phyloP scores from a whole-genome alignment of 164 flowering plant species.

The Kingdonia uniflora region DNA sequence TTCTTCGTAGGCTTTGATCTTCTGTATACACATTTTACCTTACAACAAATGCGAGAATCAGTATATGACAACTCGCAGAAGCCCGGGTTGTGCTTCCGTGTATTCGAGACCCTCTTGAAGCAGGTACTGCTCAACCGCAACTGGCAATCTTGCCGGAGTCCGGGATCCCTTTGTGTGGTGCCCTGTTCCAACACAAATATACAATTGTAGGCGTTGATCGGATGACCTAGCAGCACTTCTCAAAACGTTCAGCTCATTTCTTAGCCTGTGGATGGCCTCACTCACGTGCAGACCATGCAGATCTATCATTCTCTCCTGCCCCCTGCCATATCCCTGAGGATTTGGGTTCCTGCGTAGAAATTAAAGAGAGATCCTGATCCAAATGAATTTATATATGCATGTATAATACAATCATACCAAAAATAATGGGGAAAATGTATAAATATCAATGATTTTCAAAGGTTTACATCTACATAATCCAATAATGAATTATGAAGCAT shows the following conservation, averaged over 20 bases:
- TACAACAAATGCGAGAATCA: conserved; percentile 23
- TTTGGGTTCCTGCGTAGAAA: conserved; percentile 48
- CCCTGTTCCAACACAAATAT: conserved; percentile 89
- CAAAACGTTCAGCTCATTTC: conserved; percentile 56
- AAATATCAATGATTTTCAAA: too few relatives aligned
- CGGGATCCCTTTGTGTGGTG: conserved; percentile 94
- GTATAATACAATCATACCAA: too few relatives aligned
- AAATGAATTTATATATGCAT: too few relatives aligned
- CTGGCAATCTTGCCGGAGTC: conserved; percentile 82
- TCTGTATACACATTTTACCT: conserved; percentile 46
- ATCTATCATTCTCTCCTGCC: conserved; percentile 79
- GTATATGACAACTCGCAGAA: conserved; percentile 85
- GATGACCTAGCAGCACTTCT: conserved; percentile 64
- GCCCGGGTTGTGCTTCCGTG: conserved; percentile 87
- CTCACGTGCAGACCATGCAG: conserved; percentile 85
- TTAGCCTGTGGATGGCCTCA: conserved; percentile 83
- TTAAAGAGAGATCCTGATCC: too few relatives aligned
- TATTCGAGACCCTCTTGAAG: conserved; percentile 84
- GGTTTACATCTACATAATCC: background rate
- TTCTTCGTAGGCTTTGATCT: conserved; percentile 5
- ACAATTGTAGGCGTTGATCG: conserved; percentile 67
- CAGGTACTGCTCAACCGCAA: conserved; percentile 76
- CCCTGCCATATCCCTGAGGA: conserved; percentile 47
- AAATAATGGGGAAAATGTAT: too few relatives aligned
- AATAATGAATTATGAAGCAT: too few relatives aligned